Percentiles rank a stretch among this genome's conserved stretches.
These are phyloP conservation scores for Aureobasidium sp. DNA, from an alignment of 2,329 filamentous ascomycete species.

Conservation along the genomic window DNA sequence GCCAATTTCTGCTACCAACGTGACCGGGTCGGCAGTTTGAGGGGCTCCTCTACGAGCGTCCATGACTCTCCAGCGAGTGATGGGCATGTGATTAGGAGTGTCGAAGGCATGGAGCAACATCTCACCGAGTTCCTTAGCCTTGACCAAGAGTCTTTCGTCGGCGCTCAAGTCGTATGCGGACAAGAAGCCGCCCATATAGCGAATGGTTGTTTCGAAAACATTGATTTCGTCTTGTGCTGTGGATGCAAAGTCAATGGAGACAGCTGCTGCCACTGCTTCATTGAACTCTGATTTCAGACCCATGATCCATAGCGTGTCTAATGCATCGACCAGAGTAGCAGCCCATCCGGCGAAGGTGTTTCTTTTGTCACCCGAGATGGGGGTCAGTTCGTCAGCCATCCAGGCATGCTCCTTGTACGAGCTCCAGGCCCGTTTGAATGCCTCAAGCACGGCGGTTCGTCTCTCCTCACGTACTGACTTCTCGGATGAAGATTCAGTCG, in stretches of 20 bases:
- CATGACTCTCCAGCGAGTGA: slow-evolving; percentile 39
- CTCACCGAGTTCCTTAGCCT: slow-evolving; percentile 32
- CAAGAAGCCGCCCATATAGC: slow-evolving; percentile 33
- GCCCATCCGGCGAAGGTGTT: slow-evolving; percentile 90
- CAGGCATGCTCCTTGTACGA: slow-evolving; percentile 40
- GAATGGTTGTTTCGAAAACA: slow-evolving; percentile 45
- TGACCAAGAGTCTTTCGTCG: slow-evolving; percentile 29
- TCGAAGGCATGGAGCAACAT: slow-evolving; percentile 44
- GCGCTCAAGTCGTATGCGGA: slow-evolving; percentile 31
- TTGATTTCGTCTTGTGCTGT: slow-evolving; percentile 35
- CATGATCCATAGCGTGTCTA: slow-evolving; percentile 69
- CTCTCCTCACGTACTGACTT: slow-evolving; percentile 29
- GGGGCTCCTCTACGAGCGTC: slow-evolving; percentile 31
- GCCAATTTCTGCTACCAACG: slow-evolving; percentile 42
- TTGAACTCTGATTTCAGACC: slow-evolving; percentile 47
- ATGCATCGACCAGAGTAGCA: slow-evolving; percentile 71
- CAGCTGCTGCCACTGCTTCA: slow-evolving; percentile 37
- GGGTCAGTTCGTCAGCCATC: slow-evolving; percentile 43
- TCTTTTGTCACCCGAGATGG: slow-evolving; percentile 49
- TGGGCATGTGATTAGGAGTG: slow-evolving; percentile 39
- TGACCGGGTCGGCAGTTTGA: slow-evolving; percentile 34
- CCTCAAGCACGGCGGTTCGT: slow-evolving; percentile 33
- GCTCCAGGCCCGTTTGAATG: slow-evolving; percentile 39
- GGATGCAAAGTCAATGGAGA: slow-evolving; percentile 37
- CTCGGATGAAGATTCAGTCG: slow-evolving; percentile 28